Percentiles rank a stretch among this genome's conserved stretches.
Evolutionary conservation across 106 monocot genomes (phyloP).

Genomic region (Allium sativum): DNA sequence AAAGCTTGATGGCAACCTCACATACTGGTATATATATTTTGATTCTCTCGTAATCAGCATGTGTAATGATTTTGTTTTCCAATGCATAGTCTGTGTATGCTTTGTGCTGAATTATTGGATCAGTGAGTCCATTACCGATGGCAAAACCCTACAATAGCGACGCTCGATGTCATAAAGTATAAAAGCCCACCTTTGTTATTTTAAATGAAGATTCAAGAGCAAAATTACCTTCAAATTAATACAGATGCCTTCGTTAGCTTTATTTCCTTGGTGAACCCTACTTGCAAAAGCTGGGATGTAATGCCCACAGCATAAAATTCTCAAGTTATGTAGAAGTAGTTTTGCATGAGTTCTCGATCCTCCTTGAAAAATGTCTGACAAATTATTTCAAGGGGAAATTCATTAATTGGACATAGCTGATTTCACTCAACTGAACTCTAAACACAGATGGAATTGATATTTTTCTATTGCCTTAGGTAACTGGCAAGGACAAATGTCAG

Average conservation of each 20-base stretch:
- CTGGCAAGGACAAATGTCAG: too few species aligned
- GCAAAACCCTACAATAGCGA: constrained; percentile 70
- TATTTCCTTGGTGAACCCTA: constrained; percentile 83
- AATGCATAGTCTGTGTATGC: constrained; percentile 93
- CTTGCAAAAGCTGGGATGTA: constrained; percentile 96
- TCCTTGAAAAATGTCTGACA: constrained; percentile 80
- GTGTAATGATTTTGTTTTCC: constrained; percentile 56
- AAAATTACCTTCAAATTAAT: constrained; percentile 79
- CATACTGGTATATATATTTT: constrained; percentile 60
- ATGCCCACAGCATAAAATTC: constrained; percentile 99
- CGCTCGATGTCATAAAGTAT: too few species aligned
- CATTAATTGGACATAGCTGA: too few species aligned
- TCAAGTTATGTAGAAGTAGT: constrained; percentile 92
- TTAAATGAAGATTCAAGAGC: too few species aligned
- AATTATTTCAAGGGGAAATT: too few species aligned
- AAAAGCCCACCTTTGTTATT: too few species aligned
- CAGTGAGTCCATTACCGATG: constrained; percentile 95
- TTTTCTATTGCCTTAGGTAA: too few species aligned
- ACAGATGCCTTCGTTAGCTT: constrained; percentile 74
- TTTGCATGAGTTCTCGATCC: constrained; percentile 61
- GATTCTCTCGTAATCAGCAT: constrained; percentile 71
- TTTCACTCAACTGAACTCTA: too few species aligned
- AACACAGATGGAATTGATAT: too few species aligned
- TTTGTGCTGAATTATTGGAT: constrained; percentile 94
- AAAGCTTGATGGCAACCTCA: constrained; percentile 73